Conservation (phyloP, 441 rosid genomes). For the Rhodomyrtus psidioides region DNA sequence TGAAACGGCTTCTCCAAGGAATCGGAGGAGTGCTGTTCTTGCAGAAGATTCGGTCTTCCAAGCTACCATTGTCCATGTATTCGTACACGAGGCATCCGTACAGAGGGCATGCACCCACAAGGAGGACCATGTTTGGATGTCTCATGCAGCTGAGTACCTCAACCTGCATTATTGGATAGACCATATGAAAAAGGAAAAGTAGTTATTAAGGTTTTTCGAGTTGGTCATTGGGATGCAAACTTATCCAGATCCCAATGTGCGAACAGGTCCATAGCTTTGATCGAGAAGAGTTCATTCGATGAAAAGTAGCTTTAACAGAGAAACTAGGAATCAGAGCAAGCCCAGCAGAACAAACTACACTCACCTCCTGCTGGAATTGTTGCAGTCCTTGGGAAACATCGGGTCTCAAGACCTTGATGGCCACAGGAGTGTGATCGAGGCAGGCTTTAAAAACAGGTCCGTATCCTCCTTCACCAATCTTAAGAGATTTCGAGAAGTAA, state of each 20-base stretch:
- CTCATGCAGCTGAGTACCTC: conserved; percentile 66
- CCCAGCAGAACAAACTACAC: neutral
- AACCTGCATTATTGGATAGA: conserved; percentile 28
- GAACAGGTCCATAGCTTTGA: neutral
- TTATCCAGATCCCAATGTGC: neutral
- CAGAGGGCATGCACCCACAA: conserved; percentile 84
- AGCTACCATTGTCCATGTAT: conserved; percentile 73
- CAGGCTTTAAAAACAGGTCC: conserved; percentile 61
- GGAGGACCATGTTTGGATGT: conserved; percentile 76
- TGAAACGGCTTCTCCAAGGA: conserved; percentile 57
- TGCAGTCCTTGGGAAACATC: conserved; percentile 53
- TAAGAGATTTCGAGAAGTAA: conserved; percentile 28
- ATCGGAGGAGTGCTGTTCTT: conserved; percentile 44
- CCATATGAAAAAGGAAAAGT: neutral
- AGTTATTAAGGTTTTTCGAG: neutral
- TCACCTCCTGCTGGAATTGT: conserved; percentile 68
- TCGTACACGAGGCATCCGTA: conserved; percentile 77
- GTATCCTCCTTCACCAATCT: conserved; percentile 86
- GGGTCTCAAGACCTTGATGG: conserved; percentile 61
- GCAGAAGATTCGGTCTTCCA: conserved; percentile 70
- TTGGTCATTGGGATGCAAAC: neutral
- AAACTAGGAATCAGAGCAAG: neutral
- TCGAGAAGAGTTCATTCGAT: neutral
- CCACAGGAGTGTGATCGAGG: conserved; percentile 52
- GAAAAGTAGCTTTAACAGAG: neutral